These are phyloP conservation scores for Azolla pinnata DNA, from an alignment of 75 land plant genomes.

Conservation along the genomic window DNA sequence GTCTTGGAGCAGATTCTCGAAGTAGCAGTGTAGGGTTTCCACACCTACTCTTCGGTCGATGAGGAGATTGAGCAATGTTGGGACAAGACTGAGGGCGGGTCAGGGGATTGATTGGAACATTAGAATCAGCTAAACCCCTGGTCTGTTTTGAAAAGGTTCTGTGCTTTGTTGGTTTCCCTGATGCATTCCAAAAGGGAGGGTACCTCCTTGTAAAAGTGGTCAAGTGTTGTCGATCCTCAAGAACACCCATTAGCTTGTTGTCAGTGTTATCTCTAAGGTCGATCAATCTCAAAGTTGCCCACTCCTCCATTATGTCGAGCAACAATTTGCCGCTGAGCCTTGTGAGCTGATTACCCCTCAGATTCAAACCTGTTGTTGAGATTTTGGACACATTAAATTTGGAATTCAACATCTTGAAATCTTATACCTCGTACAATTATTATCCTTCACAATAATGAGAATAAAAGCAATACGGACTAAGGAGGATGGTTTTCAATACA, in stretches of 20 bases:
- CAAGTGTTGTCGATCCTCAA: conserved; percentile 13
- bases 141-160: background rate
- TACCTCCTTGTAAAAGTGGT: conserved; percentile 12
- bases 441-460: no score
- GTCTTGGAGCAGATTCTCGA: background rate
- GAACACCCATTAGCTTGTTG: conserved; percentile 8
- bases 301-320: conserved; percentile 17
- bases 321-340: conserved; percentile 12
- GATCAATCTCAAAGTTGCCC: conserved; percentile 12
- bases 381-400: background rate
- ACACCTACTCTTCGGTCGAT: background rate
- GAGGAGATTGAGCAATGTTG: background rate
- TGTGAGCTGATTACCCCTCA: conserved; percentile 20
- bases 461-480: no score
- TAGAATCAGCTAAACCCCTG: no score
- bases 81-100: background rate
- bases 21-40: no score
- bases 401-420: background rate
- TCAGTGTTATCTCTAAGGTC: conserved; percentile 22
- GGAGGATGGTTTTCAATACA: conserved; percentile 9
- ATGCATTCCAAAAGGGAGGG: conserved; percentile 2
- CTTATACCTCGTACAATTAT: background rate
- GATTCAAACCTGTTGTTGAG: conserved; percentile 14
- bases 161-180: background rate
- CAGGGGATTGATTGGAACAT: no score